phyloP scores from a whole-genome alignment of 139 green algal species.

The Volvox africanus region DNA sequence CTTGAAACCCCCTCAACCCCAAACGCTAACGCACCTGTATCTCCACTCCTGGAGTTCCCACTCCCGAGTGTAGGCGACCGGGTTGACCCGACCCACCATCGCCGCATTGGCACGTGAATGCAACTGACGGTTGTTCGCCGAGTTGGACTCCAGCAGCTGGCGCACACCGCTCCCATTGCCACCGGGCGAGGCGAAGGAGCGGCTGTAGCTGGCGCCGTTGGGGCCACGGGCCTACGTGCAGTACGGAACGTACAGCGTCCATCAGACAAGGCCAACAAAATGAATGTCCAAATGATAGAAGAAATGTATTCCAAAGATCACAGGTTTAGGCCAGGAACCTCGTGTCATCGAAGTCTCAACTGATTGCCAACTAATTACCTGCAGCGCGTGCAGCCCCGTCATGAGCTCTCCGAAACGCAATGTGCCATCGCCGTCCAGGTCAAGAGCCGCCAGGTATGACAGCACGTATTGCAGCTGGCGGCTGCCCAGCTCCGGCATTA shows the following conservation, averaged over 20 bases:
- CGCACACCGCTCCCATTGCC: background rate
- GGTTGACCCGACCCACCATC: background rate
- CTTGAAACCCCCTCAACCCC: background rate
- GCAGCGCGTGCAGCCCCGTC: constrained; percentile 48
- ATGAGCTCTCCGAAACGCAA: constrained; percentile 56
- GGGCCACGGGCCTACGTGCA: constrained; percentile 14
- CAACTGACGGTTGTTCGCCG: background rate
- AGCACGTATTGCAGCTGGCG: constrained; percentile 58
- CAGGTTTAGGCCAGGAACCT: too few species aligned
- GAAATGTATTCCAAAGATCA: too few species aligned
- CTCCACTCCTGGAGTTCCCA: constrained; percentile 51
- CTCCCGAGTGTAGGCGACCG: background rate
- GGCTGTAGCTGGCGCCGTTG: constrained; percentile 15
- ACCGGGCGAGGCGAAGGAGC: background rate
- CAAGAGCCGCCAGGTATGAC: constrained; percentile 52
- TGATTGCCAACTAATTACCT: background rate
- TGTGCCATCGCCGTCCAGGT: constrained; percentile 48
- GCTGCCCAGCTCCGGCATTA: constrained; percentile 46
- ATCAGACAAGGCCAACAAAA: too few species aligned
- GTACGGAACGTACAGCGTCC: background rate
- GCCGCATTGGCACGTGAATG: background rate
- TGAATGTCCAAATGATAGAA: too few species aligned
- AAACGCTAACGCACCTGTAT: constrained; percentile 3
- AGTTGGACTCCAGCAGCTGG: background rate
- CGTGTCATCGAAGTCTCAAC: too few species aligned